Conservation (phyloP, 257 asterid species). For the Leptodermis oblonga region DNA sequence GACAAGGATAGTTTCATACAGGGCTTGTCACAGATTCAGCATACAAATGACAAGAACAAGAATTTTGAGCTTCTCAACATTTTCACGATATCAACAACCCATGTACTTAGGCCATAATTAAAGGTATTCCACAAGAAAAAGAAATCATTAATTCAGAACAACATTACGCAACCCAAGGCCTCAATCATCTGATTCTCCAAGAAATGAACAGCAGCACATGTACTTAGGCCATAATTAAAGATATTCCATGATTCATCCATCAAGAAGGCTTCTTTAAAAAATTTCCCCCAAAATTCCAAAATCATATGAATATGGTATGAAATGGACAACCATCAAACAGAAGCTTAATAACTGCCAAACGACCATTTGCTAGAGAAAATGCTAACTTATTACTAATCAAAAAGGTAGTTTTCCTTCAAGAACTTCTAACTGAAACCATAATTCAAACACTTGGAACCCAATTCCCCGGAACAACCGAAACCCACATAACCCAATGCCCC, state of each 20-base stretch:
- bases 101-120: no score
- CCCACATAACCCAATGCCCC: not conserved
- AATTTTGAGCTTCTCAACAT: not conserved
- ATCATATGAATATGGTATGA: not conserved
- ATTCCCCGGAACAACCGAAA: not conserved
- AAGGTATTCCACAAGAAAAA: no score
- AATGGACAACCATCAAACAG: not conserved
- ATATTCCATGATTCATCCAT: not conserved
- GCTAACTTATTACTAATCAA: not conserved
- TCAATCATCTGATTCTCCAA: not conserved
- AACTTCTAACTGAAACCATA: not conserved
- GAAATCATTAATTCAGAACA: not conserved
- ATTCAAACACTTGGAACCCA: not conserved
- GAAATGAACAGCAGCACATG: not conserved
- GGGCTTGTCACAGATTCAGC: not conserved
- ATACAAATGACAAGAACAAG: not conserved
- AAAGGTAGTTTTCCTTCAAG: not conserved
- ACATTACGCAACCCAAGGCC: not conserved
- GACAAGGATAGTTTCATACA: not conserved
- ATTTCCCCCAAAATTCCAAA: not conserved
- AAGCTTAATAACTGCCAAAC: not conserved
- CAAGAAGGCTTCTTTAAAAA: not conserved
- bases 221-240: no score
- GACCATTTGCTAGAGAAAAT: not conserved
- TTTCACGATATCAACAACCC: not conserved